These are phyloP conservation scores for Penstemon newberryi DNA, from an alignment of 257 asterid species.

Conservation along the genomic window DNA sequence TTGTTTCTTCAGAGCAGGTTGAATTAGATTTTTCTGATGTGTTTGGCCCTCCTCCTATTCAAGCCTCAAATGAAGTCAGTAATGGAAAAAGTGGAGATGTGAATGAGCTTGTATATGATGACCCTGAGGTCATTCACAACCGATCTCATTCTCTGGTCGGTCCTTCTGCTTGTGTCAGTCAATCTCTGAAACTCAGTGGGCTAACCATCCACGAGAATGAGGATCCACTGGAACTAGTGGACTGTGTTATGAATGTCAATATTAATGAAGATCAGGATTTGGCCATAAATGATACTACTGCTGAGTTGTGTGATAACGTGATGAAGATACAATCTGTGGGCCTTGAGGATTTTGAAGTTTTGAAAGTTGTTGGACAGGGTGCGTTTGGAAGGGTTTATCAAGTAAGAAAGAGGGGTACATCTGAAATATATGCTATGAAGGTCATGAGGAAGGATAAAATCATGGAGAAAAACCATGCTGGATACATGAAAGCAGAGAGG, in stretches of 20 bases:
- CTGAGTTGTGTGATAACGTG: slow-evolving; percentile 29
- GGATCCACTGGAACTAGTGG: slow-evolving; percentile 42
- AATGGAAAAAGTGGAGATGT: slow-evolving; percentile 37
- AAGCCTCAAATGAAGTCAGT: slow-evolving; percentile 33
- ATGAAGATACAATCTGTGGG: slow-evolving; percentile 36
- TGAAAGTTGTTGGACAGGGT: slow-evolving; percentile 71
- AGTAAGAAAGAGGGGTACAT: slow-evolving; percentile 54
- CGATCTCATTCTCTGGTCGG: slow-evolving; percentile 72
- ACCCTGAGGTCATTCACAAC: slow-evolving; percentile 56
- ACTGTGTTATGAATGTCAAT: slow-evolving; percentile 33
- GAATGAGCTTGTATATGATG: slow-evolving; percentile 55
- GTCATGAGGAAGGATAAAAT: slow-evolving; percentile 76
- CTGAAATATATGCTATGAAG: slow-evolving; percentile 69
- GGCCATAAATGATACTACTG: slow-evolving; percentile 25
- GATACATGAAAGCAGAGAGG: slow-evolving; percentile 66
- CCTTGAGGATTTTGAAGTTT: slow-evolving; percentile 58
- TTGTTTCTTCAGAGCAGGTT: slow-evolving; percentile 43
- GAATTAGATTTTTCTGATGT: slow-evolving; percentile 53
- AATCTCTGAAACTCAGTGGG: slow-evolving; percentile 49
- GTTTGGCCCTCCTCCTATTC: slow-evolving; percentile 48
- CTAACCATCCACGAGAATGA: slow-evolving; percentile 59
- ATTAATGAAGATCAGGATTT: slow-evolving; percentile 39
- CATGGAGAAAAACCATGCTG: slow-evolving; percentile 67
- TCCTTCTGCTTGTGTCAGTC: slow-evolving; percentile 54
- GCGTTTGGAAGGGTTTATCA: slow-evolving; percentile 72